Conservation (phyloP, 23 red algal genomes). For the Porphyridium purpureum region DNA sequence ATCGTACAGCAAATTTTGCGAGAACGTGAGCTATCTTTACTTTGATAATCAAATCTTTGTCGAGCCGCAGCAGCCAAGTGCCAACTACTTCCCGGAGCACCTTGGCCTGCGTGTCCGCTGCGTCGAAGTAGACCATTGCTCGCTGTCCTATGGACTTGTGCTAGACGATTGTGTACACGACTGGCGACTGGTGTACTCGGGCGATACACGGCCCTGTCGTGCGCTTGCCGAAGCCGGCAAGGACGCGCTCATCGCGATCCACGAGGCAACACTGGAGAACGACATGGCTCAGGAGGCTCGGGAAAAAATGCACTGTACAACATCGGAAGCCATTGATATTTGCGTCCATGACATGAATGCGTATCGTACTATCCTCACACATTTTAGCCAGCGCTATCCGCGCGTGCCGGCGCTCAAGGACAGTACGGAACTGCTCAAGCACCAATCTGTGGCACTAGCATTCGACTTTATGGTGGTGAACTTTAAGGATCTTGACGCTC, state of each 20-base stretch:
- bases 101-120: slow-evolving; percentile 62
- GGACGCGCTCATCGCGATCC: slow-evolving; percentile 48
- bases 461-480: slow-evolving; percentile 77
- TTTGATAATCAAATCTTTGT: slow-evolving; percentile 36
- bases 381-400: slow-evolving; percentile 95
- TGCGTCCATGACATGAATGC: slow-evolving; percentile 44
- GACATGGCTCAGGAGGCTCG: slow-evolving; percentile 29
- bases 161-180: slow-evolving; percentile 23
- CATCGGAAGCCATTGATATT: slow-evolving; percentile 45
- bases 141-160: slow-evolving; percentile 56
- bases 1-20: slow-evolving; percentile 10
- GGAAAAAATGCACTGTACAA: slow-evolving; percentile 69
- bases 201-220: slow-evolving; percentile 69
- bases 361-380: slow-evolving; percentile 68
- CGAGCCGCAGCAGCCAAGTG: slow-evolving; percentile 32
- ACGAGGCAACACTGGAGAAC: slow-evolving; percentile 85
- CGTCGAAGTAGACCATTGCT: slow-evolving; percentile 69
- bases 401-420: slow-evolving; percentile 39
- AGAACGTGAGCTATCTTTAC: slow-evolving; percentile 32
- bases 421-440: slow-evolving; percentile 3
- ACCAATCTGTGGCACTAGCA: slow-evolving; percentile 24
- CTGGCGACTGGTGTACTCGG: slow-evolving; percentile 91
- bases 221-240: slow-evolving; percentile 24
- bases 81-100: slow-evolving; percentile 44
- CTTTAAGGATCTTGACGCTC: slow-evolving; percentile 26